Evolutionary conservation across 441 rosid species (phyloP).

Genomic region (Erysimum cheiri): DNA sequence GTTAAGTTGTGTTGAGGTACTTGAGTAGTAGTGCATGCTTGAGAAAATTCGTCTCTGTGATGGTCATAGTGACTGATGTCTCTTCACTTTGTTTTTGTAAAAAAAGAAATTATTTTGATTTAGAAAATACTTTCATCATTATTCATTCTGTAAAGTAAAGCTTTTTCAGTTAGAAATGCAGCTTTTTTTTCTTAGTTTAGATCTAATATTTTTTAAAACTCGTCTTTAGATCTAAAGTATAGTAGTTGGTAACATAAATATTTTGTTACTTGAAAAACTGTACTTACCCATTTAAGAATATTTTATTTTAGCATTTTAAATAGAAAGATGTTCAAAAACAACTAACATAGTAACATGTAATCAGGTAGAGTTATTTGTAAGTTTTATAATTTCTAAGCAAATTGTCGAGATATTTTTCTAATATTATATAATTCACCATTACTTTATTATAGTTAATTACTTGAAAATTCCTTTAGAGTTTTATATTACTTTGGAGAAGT

Average conservation of each 20-base stretch:
- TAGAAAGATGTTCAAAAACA: slow-evolving; percentile 7
- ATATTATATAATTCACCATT: background rate
- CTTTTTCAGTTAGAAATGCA: slow-evolving; percentile 35
- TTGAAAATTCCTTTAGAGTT: slow-evolving; percentile 10
- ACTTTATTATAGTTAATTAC: background rate
- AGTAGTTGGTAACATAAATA: background rate
- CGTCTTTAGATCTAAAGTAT: slow-evolving; percentile 1
- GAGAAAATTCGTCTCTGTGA: slow-evolving; percentile 25
- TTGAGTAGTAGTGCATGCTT: slow-evolving; percentile 42
- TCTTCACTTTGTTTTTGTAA: background rate
- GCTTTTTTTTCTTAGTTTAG: slow-evolving; percentile 25
- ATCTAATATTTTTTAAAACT: slow-evolving; percentile 37
- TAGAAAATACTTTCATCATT: slow-evolving; percentile 35
- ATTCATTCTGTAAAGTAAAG: slow-evolving; percentile 32
- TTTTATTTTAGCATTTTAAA: background rate
- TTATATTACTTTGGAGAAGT: background rate
- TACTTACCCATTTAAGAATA: slow-evolving; percentile 9
- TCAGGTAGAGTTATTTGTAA: slow-evolving; percentile 22
- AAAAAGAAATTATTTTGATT: background rate
- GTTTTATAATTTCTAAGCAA: slow-evolving; percentile 10
- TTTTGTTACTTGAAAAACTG: slow-evolving; percentile 2
- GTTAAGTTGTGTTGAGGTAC: slow-evolving; percentile 14
- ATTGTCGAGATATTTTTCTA: slow-evolving; percentile 6
- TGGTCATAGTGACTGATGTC: slow-evolving; percentile 35
- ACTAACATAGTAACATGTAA: slow-evolving; percentile 20